Evolutionary conservation across 768 basidiomycete species (phyloP), one percentile per base, ranked within the genome.

Genomic region (Amyloporia xantha): DNA sequence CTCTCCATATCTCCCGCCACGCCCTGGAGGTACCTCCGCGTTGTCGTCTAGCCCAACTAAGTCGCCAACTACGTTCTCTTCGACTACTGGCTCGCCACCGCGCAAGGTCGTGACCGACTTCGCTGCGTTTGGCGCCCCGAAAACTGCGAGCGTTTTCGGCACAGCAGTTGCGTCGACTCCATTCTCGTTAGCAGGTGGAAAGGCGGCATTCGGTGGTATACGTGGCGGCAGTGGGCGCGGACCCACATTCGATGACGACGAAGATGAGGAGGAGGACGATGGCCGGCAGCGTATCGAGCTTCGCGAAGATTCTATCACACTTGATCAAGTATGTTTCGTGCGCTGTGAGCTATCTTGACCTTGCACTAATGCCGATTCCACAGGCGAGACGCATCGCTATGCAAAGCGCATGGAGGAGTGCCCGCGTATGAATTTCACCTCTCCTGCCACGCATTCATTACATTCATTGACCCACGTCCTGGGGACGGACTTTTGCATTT

Each of bases 71-170:
- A 46, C 58, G 1, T 61, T 59, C 30, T 41, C 61, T 15, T 51
- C 58, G 6, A 61, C 62, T 1, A 59, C 68, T 11, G 54, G 71
- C n/a, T 86, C 88, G 15, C 88, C 92, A 6, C 79, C 88, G 12
- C 84, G 92, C 59, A 91, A 86, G 61, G 88, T 96, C 19, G 83
- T 96, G 30, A 81, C 82, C 28, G 89, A 94, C 60, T 94, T 93
- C 63, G 86, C 88, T 27, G 73, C 91, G 2, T 94, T 94, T 59
- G 84, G 89, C 7, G 85, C 85, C 7, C 76, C 86, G 2, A 74
- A 79, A 53, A 77, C 75, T 5, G 76, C 82, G 15, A 90, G 86
- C 59, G 88, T 94, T 27, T 92, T 90, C 55, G 84, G 82, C 36
- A 91, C 89, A 2, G 86, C 86, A 20, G 89, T 92, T 10, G 81